A percentile compares a stretch with the other conserved stretches of the same genome.
Conservation (phyloP, 2,329 filamentous ascomycete species). For the Penicillium crustosum region DNA sequence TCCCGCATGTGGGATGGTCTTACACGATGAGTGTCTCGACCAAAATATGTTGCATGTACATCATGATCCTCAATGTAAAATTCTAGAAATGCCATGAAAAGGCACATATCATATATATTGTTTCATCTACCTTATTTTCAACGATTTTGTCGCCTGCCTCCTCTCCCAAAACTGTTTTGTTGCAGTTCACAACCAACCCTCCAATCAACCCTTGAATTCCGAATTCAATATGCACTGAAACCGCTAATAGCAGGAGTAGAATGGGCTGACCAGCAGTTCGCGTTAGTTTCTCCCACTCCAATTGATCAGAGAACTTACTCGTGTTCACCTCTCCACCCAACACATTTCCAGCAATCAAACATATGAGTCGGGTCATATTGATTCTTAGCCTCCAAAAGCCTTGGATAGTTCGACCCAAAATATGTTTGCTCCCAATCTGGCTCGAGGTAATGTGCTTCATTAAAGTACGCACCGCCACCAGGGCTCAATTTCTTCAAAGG, state of each 20-base stretch:
- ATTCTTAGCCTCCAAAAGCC: conserved; percentile 28
- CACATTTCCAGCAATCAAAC: conserved; percentile 17
- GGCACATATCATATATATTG: neutral
- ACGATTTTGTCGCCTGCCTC: neutral
- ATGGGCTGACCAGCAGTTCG: neutral
- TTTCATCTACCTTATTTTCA: neutral
- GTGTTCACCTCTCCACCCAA: conserved; percentile 14
- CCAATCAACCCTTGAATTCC: neutral
- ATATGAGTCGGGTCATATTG: conserved; percentile 28
- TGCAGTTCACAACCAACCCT: neutral
- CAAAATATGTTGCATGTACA: conserved; percentile 9
- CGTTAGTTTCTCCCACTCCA: neutral
- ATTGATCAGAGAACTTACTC: conserved; percentile 7
- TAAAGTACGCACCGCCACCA: conserved; percentile 18
- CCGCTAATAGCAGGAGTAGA: conserved; percentile 5
- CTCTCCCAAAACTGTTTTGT: neutral
- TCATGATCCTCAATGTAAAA: neutral
- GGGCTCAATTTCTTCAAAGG: conserved; percentile 22
- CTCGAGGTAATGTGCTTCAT: conserved; percentile 20
- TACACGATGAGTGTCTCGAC: conserved; percentile 12
- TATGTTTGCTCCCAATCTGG: conserved; percentile 24
- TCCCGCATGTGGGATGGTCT: conserved; percentile 23
- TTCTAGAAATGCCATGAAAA: neutral
- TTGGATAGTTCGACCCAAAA: conserved; percentile 26
- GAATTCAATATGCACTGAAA: neutral